A percentile compares a stretch with the other conserved stretches of the same genome.
phyloP scores from a whole-genome alignment of 768 basidiomycete species.

The Hydnomerulius pinastri region DNA sequence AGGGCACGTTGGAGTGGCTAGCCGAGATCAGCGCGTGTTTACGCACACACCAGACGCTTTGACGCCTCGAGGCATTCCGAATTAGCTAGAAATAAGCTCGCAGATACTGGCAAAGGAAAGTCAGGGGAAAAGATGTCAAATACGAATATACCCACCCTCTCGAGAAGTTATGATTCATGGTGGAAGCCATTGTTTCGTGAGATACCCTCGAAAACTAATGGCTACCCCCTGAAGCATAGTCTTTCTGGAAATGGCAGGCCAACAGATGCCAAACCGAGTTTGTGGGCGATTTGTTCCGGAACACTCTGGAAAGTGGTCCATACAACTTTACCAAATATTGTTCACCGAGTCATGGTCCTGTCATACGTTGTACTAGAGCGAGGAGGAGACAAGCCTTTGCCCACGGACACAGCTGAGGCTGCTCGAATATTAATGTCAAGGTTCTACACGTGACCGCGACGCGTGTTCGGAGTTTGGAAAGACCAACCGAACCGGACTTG shows the following conservation, averaged over 20 bases:
- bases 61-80: background rate
- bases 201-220: background rate
- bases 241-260: background rate
- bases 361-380: too few species aligned
- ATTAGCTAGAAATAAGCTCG: background rate
- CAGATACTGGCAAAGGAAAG: background rate
- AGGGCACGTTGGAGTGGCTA: background rate
- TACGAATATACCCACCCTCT: too few species aligned
- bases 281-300: too few species aligned
- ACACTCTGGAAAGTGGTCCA: too few species aligned
- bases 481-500: slow-evolving; percentile 2
- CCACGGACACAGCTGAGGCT: too few species aligned
- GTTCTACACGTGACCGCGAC: slow-evolving; percentile 35
- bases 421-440: too few species aligned
- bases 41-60: background rate
- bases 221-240: too few species aligned
- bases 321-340: too few species aligned
- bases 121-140: background rate
- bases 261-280: background rate
- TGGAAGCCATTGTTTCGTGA: background rate
- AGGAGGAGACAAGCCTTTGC: too few species aligned
- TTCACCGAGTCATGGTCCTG: too few species aligned
- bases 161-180: too few species aligned
- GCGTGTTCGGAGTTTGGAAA: slow-evolving; percentile 22
- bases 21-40: background rate